Percentiles rank a stretch among this genome's conserved stretches.
These are phyloP conservation scores for Neurospora crassa DNA, from an alignment of 2,329 filamentous ascomycete species.

Conservation along the genomic window DNA sequence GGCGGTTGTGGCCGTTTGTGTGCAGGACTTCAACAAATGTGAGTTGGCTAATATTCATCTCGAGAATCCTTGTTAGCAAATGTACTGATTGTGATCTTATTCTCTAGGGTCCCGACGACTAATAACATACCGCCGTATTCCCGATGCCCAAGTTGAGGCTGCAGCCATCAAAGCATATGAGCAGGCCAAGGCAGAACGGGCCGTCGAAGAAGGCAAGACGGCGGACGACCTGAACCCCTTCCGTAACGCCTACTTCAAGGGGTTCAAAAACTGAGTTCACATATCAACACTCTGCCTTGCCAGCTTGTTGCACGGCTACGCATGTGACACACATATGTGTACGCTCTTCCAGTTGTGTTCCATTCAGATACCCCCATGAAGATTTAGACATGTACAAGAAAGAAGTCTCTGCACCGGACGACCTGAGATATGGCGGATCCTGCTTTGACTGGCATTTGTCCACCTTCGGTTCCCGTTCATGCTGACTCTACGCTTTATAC, in stretches of 20 bases:
- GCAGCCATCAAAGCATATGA: constrained; percentile 29
- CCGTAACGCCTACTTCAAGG: constrained; percentile 47
- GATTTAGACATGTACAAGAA: constrained; percentile 3
- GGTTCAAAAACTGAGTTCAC: constrained; percentile 32
- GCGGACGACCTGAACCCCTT: constrained; percentile 53
- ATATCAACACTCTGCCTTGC: background rate
- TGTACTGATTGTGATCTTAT: background rate
- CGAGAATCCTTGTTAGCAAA: background rate
- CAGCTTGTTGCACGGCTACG: background rate
- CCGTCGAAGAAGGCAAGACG: constrained; percentile 33
- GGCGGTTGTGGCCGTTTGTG: constrained; percentile 64
- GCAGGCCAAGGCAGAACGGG: constrained; percentile 8
- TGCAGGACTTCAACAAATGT: constrained; percentile 88
- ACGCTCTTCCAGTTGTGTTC: background rate
- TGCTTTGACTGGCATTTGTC: background rate
- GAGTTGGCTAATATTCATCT: constrained; percentile 4
- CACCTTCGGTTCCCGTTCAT: background rate
- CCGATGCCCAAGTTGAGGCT: constrained; percentile 45
- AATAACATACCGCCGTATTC: constrained; percentile 71
- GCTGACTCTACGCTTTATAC: background rate
- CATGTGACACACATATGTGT: background rate
- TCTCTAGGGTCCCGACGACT: constrained; percentile 73
- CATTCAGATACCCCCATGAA: constrained; percentile 5
- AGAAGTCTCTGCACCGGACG: background rate
- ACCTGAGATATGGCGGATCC: background rate